Percentiles rank a stretch among this genome's conserved stretches.
These are phyloP conservation scores for Suillus subalutaceus DNA, from an alignment of 768 basidiomycete genomes.

Conservation along the genomic window DNA sequence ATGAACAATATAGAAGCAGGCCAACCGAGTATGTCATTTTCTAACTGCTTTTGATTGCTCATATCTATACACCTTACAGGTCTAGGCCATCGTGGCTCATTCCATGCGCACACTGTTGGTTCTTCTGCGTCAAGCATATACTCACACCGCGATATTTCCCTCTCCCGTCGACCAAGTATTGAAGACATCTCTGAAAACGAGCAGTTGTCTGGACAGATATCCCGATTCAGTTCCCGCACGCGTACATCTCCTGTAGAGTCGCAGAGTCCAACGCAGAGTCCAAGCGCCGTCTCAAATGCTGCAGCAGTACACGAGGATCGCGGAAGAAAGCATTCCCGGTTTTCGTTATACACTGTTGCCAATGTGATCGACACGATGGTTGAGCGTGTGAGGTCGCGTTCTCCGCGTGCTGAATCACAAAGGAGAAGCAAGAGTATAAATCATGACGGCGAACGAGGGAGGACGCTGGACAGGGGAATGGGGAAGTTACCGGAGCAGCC, in stretches of 20 bases:
- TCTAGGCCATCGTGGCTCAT: not conserved
- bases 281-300: not conserved
- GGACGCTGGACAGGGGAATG: constrained; percentile 36
- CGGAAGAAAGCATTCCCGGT: constrained; percentile 43
- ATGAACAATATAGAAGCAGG: constrained; percentile 16
- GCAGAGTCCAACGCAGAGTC: not conserved
- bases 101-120: not conserved
- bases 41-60: not conserved
- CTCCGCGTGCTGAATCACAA: constrained; percentile 30
- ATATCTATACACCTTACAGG: constrained; percentile 1
- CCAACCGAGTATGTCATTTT: constrained; percentile 10
- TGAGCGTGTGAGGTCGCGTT: constrained; percentile 47
- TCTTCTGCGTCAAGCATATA: constrained; percentile 15
- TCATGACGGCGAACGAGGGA: constrained; percentile 21
- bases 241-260: not conserved
- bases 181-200: constrained; percentile 42
- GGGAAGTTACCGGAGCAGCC: constrained; percentile 4
- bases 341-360: constrained; percentile 54
- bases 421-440: constrained; percentile 19
- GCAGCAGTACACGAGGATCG: constrained; percentile 22
- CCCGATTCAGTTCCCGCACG: constrained; percentile 7
- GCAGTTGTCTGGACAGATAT: constrained; percentile 12
- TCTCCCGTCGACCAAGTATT: constrained; percentile 42
- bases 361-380: constrained; percentile 46
- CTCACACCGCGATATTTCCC: constrained; percentile 8